These are phyloP conservation scores for Calycina herbarum DNA, from an alignment of 2,329 filamentous ascomycete genomes.

Conservation along the genomic window DNA sequence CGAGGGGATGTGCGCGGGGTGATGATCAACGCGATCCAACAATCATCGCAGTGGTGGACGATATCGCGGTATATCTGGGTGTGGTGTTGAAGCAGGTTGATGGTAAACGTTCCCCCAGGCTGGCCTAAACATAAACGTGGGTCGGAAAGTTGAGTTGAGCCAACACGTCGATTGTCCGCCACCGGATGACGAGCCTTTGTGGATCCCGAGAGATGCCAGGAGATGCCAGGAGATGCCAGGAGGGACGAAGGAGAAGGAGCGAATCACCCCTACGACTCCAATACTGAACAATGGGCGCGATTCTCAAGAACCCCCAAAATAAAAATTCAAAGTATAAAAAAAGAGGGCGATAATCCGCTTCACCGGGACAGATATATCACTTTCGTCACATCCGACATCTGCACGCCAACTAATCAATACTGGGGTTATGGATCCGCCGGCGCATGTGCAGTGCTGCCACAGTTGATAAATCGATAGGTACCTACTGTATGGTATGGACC, in stretches of 20 bases:
- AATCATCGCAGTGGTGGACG: slow-evolving; percentile 23
- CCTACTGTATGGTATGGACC: neutral
- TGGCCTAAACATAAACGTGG: too few species aligned
- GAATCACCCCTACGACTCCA: neutral
- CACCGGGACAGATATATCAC: slow-evolving; percentile 3
- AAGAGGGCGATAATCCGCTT: neutral
- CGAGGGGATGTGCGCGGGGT: slow-evolving; percentile 9
- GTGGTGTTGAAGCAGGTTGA: slow-evolving; percentile 14
- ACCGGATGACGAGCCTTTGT: neutral
- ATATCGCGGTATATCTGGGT: slow-evolving; percentile 25
- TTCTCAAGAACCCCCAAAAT: too few species aligned
- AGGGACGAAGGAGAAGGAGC: neutral
- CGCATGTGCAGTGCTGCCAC: neutral
- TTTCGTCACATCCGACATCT: neutral
- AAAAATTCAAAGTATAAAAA: neutral
- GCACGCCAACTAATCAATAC: neutral
- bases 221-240: too few species aligned
- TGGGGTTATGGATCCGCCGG: neutral
- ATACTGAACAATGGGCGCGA: neutral
- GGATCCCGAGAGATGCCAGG: too few species aligned
- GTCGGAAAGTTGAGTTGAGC: neutral
- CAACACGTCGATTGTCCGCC: neutral
- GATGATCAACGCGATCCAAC: neutral
- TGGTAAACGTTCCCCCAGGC: neutral
- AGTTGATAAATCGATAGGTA: neutral